phyloP scores from a whole-genome alignment of 2,329 filamentous ascomycete species.

The Endothia cerciana region DNA sequence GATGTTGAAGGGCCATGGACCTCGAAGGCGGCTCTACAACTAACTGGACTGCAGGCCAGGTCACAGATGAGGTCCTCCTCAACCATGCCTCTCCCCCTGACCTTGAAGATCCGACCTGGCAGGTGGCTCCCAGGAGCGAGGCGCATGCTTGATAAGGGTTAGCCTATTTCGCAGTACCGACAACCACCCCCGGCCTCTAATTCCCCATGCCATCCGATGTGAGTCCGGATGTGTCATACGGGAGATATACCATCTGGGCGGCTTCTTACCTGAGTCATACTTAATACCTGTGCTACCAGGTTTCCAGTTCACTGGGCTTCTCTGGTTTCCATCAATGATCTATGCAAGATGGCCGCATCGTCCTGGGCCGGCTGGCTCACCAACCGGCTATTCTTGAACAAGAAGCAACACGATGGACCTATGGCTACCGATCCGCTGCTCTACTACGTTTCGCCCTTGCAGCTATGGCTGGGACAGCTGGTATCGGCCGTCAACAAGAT shows the following conservation, averaged over 20 bases:
- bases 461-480: conserved; percentile 13
- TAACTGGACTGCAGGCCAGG: no score
- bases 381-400: neutral
- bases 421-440: conserved; percentile 13
- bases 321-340: neutral
- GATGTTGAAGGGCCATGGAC: no score
- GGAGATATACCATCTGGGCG: neutral
- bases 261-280: neutral
- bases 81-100: no score
- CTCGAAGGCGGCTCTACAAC: no score
- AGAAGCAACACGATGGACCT: neutral
- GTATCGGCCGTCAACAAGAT: conserved; percentile 8
- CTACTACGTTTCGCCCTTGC: conserved; percentile 14
- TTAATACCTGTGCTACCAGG: neutral
- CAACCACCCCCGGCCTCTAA: no score
- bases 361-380: neutral
- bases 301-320: neutral
- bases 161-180: neutral
- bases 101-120: no score
- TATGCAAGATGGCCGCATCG: neutral
- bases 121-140: neutral
- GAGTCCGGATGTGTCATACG: neutral
- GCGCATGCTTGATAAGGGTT: neutral
- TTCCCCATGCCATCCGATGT: neutral
- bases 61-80: no score